A percentile compares a stretch with the other conserved stretches of the same genome.
Conservation (phyloP, 257 asterid species). For the Lithospermum erythrorhizon region DNA sequence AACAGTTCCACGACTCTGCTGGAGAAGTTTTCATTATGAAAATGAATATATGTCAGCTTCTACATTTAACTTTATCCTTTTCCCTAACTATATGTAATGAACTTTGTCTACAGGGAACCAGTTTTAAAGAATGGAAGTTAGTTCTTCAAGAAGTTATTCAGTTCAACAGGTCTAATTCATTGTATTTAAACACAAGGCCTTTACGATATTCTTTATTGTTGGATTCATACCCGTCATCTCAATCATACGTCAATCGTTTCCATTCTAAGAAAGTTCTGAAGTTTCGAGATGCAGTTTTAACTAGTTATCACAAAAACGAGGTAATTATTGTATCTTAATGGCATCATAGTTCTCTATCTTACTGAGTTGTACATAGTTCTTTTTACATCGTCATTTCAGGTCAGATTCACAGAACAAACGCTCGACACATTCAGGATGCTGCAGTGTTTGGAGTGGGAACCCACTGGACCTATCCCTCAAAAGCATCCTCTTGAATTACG, state of each 20-base stretch:
- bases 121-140: conserved; percentile 93
- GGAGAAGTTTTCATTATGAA: background rate
- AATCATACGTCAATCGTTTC: conserved; percentile 70
- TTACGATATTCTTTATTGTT: conserved; percentile 57
- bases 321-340: conserved; percentile 21
- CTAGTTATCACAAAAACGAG: conserved; percentile 91
- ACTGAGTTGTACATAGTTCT: conserved; percentile 6
- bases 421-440: conserved; percentile 90
- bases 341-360: background rate
- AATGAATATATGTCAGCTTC: background rate
- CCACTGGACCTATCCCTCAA: conserved; percentile 72
- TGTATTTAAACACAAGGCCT: conserved; percentile 46
- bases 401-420: conserved; percentile 87
- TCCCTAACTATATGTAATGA: conserved; percentile 11
- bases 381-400: conserved; percentile 30
- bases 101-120: conserved; percentile 55
- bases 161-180: conserved; percentile 52
- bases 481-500: conserved; percentile 45
- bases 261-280: conserved; percentile 88
- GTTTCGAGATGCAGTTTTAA: conserved; percentile 75
- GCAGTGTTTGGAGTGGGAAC: conserved; percentile 99
- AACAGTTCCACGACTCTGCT: background rate
- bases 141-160: conserved; percentile 83
- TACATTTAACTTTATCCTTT: background rate
- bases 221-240: conserved; percentile 82